Conservation (phyloP, 108 stramenopile species). For the Bacterosira constricta region DNA sequence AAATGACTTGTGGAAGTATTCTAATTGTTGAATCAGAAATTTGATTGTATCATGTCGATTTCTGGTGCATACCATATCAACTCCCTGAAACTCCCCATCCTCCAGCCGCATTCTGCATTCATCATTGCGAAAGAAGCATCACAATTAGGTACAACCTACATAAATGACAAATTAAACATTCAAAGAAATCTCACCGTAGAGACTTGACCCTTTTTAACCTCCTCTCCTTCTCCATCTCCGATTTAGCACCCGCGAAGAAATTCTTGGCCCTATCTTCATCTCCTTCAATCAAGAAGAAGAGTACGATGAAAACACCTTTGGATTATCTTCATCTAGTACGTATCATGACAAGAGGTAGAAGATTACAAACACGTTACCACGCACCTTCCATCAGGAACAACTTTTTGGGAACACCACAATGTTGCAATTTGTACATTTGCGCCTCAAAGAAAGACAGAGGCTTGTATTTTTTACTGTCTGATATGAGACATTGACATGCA, state of each 20-base stretch:
- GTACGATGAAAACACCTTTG: not conserved
- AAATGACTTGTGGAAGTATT: conserved; percentile 25
- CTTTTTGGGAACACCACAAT: conserved; percentile 33
- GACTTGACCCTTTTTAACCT: conserved; percentile 43
- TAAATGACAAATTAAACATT: not conserved
- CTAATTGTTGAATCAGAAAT: conserved; percentile 38
- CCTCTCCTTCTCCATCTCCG: conserved; percentile 22
- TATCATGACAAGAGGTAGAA: too few species aligned
- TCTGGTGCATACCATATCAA: conserved; percentile 32
- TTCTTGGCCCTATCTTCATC: conserved; percentile 19
- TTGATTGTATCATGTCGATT: conserved; percentile 9
- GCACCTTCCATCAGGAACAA: conserved; percentile 31
- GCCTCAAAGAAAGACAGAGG: conserved; percentile 47
- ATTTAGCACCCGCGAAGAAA: conserved; percentile 16
- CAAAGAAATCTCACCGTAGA: conserved; percentile 13
- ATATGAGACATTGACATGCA: conserved; percentile 21
- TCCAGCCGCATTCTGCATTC: conserved; percentile 16
- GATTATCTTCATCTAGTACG: not conserved
- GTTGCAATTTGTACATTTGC: conserved; percentile 46
- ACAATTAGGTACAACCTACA: not conserved
- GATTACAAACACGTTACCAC: too few species aligned
- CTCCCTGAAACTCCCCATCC: conserved; percentile 28
- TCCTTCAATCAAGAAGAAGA: conserved; percentile 10
- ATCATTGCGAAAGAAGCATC: not conserved
- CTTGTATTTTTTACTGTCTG: conserved; percentile 28